Evolutionary conservation across 768 basidiomycete genomes (phyloP).

Genomic region (Scleroderma bovista): DNA sequence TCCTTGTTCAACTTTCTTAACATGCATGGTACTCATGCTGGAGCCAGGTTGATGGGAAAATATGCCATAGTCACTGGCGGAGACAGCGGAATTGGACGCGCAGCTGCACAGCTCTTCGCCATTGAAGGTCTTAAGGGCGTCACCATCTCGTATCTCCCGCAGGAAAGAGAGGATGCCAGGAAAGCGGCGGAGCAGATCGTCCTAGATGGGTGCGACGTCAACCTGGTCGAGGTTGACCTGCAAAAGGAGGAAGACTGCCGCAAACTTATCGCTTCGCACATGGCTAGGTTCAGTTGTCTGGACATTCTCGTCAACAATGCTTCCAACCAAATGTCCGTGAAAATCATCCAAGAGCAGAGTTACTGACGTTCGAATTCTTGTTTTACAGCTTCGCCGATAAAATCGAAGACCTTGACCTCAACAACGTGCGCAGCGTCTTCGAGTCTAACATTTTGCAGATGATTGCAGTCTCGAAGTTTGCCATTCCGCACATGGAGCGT

Average conservation of each 20-base stretch:
- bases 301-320: constrained; percentile 62
- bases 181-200: constrained; percentile 41
- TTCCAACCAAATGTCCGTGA: constrained; percentile 35
- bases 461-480: constrained; percentile 52
- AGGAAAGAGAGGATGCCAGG: constrained; percentile 52
- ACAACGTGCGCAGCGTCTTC: constrained; percentile 51
- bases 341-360: neutral
- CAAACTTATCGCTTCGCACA: constrained; percentile 42
- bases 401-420: constrained; percentile 45
- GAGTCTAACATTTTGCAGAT: constrained; percentile 53
- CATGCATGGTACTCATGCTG: neutral
- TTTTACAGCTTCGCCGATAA: constrained; percentile 35
- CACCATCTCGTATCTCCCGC: constrained; percentile 48
- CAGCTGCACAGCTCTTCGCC: constrained; percentile 46
- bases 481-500: constrained; percentile 53
- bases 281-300: constrained; percentile 39
- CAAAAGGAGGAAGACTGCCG: constrained; percentile 37
- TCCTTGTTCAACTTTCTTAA: neutral
- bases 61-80: constrained; percentile 26
- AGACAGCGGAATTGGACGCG: constrained; percentile 48
- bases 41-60: constrained; percentile 2
- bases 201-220: constrained; percentile 34
- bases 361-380: neutral
- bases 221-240: constrained; percentile 38
- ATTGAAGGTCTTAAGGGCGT: constrained; percentile 48